Conservation (phyloP, 73 alveolate genomes). For the Paramecium bursaria region DNA sequence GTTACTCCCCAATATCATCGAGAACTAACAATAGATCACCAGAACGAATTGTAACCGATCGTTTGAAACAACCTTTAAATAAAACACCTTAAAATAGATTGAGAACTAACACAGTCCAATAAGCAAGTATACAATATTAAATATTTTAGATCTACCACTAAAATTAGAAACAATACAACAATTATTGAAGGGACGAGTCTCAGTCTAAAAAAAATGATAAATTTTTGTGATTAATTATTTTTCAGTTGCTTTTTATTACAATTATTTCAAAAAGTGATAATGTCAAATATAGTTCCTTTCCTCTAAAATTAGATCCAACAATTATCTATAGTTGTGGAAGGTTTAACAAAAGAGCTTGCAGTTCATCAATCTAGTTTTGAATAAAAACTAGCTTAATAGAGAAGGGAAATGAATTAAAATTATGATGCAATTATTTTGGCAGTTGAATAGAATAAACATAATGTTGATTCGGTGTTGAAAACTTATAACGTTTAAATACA, state of each 20-base stretch:
- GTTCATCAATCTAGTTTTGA: slow-evolving; percentile 10
- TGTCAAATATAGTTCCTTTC: slow-evolving; percentile 1
- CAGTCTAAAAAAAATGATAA: too few species aligned
- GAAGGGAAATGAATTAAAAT: slow-evolving; percentile 22
- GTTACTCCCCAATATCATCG: neutral
- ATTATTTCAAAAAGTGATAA: too few species aligned
- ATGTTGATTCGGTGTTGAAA: neutral
- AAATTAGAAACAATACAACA: slow-evolving; percentile 42
- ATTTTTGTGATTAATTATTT: too few species aligned
- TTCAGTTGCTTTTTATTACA: too few species aligned
- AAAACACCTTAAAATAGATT: slow-evolving; percentile 35
- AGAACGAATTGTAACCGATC: too few species aligned
- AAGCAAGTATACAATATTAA: neutral
- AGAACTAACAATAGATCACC: slow-evolving; percentile 23
- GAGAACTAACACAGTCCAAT: slow-evolving; percentile 42
- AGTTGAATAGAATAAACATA: slow-evolving; percentile 11
- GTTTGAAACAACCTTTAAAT: too few species aligned
- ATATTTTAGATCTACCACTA: slow-evolving; percentile 10
- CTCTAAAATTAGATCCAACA: slow-evolving; percentile 4
- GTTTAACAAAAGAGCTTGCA: slow-evolving; percentile 10
- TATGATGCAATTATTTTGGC: neutral
- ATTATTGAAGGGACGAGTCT: slow-evolving; percentile 35
- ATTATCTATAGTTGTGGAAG: slow-evolving; percentile 28
- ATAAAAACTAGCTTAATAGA: neutral
- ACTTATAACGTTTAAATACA: slow-evolving; percentile 9